phyloP scores from a whole-genome alignment of 78 protist species.

The Monocercomonoides exilis region DNA sequence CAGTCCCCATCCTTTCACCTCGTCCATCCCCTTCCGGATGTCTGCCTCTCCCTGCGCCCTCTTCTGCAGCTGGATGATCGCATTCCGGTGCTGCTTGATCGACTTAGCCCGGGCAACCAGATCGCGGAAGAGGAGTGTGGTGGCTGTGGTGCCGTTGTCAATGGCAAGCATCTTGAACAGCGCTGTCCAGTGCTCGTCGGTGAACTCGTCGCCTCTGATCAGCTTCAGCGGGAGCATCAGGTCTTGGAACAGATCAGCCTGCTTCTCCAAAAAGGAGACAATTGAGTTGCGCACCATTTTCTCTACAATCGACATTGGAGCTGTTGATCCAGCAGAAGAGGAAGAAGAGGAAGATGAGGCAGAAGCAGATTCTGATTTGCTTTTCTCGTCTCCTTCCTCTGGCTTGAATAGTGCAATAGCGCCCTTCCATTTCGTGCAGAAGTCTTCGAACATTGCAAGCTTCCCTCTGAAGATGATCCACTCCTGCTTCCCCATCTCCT shows the following conservation, averaged over 20 bases:
- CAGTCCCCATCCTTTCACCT: constrained; percentile 29
- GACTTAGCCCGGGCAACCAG: constrained; percentile 19
- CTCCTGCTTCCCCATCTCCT: constrained; percentile 12
- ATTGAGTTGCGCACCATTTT: neutral
- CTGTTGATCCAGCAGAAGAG: neutral
- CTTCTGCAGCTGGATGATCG: constrained; percentile 38
- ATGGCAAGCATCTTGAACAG: constrained; percentile 41
- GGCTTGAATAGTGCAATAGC: neutral
- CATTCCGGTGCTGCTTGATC: constrained; percentile 2
- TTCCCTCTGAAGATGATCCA: constrained; percentile 64
- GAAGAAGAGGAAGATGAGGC: no score
- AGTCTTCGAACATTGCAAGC: constrained; percentile 45
- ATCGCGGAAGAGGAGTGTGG: constrained; percentile 28
- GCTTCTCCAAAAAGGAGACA: neutral
- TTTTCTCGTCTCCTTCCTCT: neutral
- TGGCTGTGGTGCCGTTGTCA: neutral
- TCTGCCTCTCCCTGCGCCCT: constrained; percentile 64
- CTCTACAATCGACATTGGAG: neutral
- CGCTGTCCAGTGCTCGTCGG: constrained; percentile 66
- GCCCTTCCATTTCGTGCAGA: constrained; percentile 34
- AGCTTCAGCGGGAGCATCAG: neutral
- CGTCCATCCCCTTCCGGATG: constrained; percentile 65
- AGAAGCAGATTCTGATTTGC: no score
- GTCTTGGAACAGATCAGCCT: neutral
- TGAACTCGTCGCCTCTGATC: constrained; percentile 58